Conservation (phyloP, 23 red algal species). For the Chondrus crispus region DNA sequence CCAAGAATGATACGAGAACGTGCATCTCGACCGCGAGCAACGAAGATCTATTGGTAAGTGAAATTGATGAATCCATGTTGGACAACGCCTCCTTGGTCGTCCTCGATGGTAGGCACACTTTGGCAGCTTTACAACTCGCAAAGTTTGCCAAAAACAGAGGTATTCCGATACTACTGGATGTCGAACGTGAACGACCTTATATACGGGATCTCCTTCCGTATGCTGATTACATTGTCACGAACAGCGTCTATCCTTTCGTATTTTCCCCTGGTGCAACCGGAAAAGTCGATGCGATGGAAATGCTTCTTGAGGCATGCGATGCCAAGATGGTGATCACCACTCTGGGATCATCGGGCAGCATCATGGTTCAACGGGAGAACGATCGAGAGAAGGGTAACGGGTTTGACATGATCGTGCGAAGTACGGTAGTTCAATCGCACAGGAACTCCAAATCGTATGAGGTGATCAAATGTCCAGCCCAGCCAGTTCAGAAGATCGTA, state of each 20-base stretch:
- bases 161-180: conserved; percentile 87
- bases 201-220: conserved; percentile 62
- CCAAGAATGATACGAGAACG: conserved; percentile 58
- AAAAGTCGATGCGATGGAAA: conserved; percentile 18
- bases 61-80: conserved; percentile 41
- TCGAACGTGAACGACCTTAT: conserved; percentile 78
- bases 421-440: background rate
- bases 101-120: conserved; percentile 83
- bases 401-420: conserved; percentile 24
- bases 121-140: conserved; percentile 77
- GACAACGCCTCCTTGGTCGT: conserved; percentile 55
- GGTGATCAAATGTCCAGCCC: conserved; percentile 69
- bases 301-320: conserved; percentile 12
- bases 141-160: conserved; percentile 47
- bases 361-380: conserved; percentile 5
- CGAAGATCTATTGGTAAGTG: conserved; percentile 51
- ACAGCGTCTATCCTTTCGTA: conserved; percentile 69
- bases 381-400: background rate
- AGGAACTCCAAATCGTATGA: background rate
- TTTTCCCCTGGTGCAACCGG: conserved; percentile 8
- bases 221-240: conserved; percentile 91
- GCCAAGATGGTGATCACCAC: conserved; percentile 48
- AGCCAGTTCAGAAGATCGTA: conserved; percentile 66
- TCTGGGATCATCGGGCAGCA: conserved; percentile 23
- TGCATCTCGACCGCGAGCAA: conserved; percentile 83